These are phyloP conservation scores for Mortierella sp. DNA, from an alignment of 371 early-diverging fungal genomes.

Conservation along the genomic window DNA sequence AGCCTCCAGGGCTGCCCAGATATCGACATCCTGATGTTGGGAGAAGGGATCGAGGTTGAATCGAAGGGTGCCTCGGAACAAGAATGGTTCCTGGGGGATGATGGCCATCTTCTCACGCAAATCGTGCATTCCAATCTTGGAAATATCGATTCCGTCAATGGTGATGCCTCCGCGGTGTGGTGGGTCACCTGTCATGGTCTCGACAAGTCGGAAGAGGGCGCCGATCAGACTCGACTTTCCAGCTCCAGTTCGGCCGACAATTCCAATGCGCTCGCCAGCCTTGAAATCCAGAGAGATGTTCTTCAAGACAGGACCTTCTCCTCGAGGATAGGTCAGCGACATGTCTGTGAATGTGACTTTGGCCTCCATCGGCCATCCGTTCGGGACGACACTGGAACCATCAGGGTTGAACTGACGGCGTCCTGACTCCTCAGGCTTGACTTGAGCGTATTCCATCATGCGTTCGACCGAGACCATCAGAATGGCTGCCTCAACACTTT, in stretches of 20 bases:
- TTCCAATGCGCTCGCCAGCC: slow-evolving; percentile 59
- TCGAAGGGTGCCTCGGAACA: slow-evolving; percentile 68
- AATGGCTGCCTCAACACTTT: slow-evolving; percentile 58
- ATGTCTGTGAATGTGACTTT: slow-evolving; percentile 54
- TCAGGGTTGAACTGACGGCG: slow-evolving; percentile 28
- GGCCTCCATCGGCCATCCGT: slow-evolving; percentile 59
- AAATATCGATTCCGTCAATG: slow-evolving; percentile 68
- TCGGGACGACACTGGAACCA: slow-evolving; percentile 20
- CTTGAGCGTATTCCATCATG: slow-evolving; percentile 67
- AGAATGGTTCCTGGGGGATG: slow-evolving; percentile 73
- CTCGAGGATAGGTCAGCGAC: slow-evolving; percentile 57
- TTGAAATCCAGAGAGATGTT: slow-evolving; percentile 55
- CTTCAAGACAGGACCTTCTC: slow-evolving; percentile 50
- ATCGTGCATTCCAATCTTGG: slow-evolving; percentile 60
- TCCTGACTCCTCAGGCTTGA: slow-evolving; percentile 59
- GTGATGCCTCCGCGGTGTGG: slow-evolving; percentile 57
- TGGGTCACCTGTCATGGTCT: slow-evolving; percentile 38
- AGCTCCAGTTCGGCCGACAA: slow-evolving; percentile 66
- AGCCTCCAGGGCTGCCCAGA: slow-evolving; percentile 65
- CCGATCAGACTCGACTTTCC: slow-evolving; percentile 72
- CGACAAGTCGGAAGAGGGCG: slow-evolving; percentile 67
- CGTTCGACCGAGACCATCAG: slow-evolving; percentile 56
- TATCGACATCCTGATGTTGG: slow-evolving; percentile 66
- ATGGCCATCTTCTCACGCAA: slow-evolving; percentile 69
- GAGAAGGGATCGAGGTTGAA: slow-evolving; percentile 71